Evolutionary conservation across 208 protist genomes (phyloP).

Genomic region (Porcisia hertigi): DNA sequence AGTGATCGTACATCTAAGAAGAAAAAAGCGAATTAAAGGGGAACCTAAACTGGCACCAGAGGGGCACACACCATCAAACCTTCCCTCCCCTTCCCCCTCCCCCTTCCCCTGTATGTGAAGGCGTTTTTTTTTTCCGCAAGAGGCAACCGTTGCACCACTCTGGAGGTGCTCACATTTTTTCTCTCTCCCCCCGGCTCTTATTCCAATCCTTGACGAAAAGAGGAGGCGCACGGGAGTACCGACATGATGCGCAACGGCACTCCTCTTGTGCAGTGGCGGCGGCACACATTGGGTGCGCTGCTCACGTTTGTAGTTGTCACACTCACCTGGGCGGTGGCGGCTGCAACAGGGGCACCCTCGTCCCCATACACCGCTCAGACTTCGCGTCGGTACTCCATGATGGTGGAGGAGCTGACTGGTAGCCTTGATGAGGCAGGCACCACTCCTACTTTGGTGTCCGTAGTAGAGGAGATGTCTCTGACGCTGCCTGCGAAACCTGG

Average conservation of each 20-base stretch:
- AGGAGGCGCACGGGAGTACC: background rate
- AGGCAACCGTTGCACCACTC: background rate
- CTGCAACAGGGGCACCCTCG: background rate
- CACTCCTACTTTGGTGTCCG: slow-evolving; percentile 53
- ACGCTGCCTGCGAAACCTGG: slow-evolving; percentile 14
- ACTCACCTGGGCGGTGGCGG: slow-evolving; percentile 4
- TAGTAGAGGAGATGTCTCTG: slow-evolving; percentile 39
- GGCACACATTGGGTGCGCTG: background rate
- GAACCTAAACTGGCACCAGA: background rate
- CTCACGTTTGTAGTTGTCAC: background rate
- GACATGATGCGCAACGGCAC: background rate
- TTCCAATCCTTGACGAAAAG: background rate
- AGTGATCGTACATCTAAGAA: background rate
- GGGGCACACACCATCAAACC: background rate
- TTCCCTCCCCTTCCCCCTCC: too few relatives aligned
- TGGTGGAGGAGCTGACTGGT: slow-evolving; percentile 50
- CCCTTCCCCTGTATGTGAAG: background rate
- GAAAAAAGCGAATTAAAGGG: too few relatives aligned
- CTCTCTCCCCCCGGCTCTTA: background rate
- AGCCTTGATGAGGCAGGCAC: slow-evolving; percentile 39
- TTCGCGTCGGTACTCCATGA: slow-evolving; percentile 39
- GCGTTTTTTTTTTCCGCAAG: too few relatives aligned
- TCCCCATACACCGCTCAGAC: slow-evolving; percentile 13
- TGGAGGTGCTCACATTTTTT: background rate
- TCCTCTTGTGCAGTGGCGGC: background rate